Evolutionary conservation across 2,329 filamentous ascomycete genomes (phyloP).

Genomic region (Dactylellina drechsleri): DNA sequence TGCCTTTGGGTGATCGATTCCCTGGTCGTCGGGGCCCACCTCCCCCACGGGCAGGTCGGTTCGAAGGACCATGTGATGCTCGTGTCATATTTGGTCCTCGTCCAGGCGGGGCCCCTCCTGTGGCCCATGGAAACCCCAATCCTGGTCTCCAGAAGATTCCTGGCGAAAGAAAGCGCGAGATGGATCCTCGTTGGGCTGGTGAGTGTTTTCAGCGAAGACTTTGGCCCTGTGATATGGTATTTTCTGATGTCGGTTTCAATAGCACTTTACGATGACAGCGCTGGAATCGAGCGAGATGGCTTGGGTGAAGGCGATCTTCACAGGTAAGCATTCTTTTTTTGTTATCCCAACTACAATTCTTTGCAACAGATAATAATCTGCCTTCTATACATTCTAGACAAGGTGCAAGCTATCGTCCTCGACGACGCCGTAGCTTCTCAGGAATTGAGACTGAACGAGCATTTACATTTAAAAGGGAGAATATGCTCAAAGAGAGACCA

Average conservation of each 20-base stretch:
- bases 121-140: not conserved
- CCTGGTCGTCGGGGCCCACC: slow-evolving; percentile 35
- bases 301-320: slow-evolving; percentile 43
- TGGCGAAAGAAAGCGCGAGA: slow-evolving; percentile 6
- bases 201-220: not conserved
- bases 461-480: not conserved
- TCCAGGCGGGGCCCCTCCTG: slow-evolving; percentile 8
- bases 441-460: not conserved
- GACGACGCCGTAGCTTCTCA: slow-evolving; percentile 37
- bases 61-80: slow-evolving; percentile 34
- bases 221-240: not conserved
- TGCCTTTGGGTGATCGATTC: slow-evolving; percentile 39
- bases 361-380: no score
- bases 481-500: not conserved
- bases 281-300: slow-evolving; percentile 24
- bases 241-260: not conserved
- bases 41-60: not conserved
- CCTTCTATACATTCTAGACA: slow-evolving; percentile 1
- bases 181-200: slow-evolving; percentile 35
- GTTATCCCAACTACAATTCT: not conserved
- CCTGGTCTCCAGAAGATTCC: not conserved
- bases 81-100: slow-evolving; percentile 31
- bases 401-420: slow-evolving; percentile 36
- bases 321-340: slow-evolving; percentile 13
- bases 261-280: slow-evolving; percentile 33